These are phyloP conservation scores for Syncephalastrum racemosum DNA, from an alignment of 371 early-diverging fungal genomes.

Conservation along the genomic window DNA sequence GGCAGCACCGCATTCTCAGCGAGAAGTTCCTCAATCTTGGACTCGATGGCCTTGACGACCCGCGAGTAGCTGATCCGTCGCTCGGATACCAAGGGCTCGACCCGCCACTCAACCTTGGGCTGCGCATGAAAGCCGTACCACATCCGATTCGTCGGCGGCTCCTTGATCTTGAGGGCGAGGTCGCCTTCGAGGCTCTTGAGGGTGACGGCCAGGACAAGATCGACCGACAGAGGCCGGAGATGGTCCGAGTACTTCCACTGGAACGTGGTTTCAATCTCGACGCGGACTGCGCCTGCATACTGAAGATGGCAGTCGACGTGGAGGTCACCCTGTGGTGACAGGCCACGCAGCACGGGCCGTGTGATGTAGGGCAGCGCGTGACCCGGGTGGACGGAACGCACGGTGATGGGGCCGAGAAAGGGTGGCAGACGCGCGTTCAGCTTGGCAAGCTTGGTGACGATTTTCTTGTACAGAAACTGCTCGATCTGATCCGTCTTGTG, in stretches of 20 bases:
- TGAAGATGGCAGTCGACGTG: slow-evolving; percentile 72
- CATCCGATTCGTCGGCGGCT: slow-evolving; percentile 84
- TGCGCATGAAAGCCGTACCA: slow-evolving; percentile 89
- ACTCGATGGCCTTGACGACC: slow-evolving; percentile 83
- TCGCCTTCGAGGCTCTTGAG: slow-evolving; percentile 74
- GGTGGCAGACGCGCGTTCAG: slow-evolving; percentile 70
- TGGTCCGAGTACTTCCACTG: slow-evolving; percentile 51
- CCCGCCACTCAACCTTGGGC: slow-evolving; percentile 77
- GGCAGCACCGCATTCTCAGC: slow-evolving; percentile 83
- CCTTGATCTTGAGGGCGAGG: slow-evolving; percentile 76
- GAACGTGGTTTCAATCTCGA: slow-evolving; percentile 72
- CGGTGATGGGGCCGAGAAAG: slow-evolving; percentile 82
- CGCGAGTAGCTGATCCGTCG: slow-evolving; percentile 77
- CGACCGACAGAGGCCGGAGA: slow-evolving; percentile 68
- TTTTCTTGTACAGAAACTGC: slow-evolving; percentile 63
- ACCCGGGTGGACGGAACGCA: slow-evolving; percentile 78
- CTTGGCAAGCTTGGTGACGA: slow-evolving; percentile 62
- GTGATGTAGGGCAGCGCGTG: slow-evolving; percentile 80
- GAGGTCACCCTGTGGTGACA: slow-evolving; percentile 73
- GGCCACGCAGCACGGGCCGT: slow-evolving; percentile 67
- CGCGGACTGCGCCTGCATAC: slow-evolving; percentile 75
- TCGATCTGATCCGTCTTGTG: slow-evolving; percentile 68
- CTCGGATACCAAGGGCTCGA: slow-evolving; percentile 87
- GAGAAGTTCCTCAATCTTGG: slow-evolving; percentile 80
- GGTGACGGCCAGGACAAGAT: slow-evolving; percentile 77